These are phyloP conservation scores for Tranzscheliella williamsii DNA, from an alignment of 1,284 basidiomycete species.

Conservation along the genomic window DNA sequence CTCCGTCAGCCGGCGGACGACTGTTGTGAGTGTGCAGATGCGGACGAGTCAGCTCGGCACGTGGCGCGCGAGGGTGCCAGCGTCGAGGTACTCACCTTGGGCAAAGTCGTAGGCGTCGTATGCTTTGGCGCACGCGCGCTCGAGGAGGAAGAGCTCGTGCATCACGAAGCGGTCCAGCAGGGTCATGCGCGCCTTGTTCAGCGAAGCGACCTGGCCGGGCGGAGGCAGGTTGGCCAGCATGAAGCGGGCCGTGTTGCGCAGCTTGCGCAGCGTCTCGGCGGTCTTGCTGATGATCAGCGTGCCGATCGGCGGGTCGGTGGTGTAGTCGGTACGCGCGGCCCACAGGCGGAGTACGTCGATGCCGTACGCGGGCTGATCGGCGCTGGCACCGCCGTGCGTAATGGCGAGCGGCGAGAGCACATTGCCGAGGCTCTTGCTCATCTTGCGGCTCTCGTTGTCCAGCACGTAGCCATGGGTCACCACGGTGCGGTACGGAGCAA, in stretches of 20 bases:
- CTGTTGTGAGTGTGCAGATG: too few relatives aligned
- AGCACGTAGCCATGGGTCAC: slow-evolving; percentile 98
- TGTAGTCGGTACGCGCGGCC: slow-evolving; percentile 89
- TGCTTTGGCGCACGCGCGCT: slow-evolving; percentile 70
- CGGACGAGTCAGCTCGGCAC: too few relatives aligned
- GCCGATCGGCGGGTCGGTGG: slow-evolving; percentile 84
- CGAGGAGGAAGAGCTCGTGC: slow-evolving; percentile 77
- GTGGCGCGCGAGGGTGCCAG: too few relatives aligned
- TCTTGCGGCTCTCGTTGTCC: slow-evolving; percentile 88
- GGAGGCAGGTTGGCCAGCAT: slow-evolving; percentile 73
- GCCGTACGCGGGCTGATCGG: slow-evolving; percentile 77
- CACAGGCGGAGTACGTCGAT: slow-evolving; percentile 86
- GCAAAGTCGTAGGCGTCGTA: slow-evolving; percentile 82
- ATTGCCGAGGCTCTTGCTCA: slow-evolving; percentile 97
- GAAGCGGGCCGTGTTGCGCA: slow-evolving; percentile 87
- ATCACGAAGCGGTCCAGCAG: slow-evolving; percentile 71
- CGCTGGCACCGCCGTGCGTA: slow-evolving; percentile 70
- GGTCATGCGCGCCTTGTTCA: slow-evolving; percentile 24
- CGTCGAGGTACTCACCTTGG: too few relatives aligned
- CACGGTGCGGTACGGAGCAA: slow-evolving; percentile 74
- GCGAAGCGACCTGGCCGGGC: neutral
- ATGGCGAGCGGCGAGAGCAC: slow-evolving; percentile 82
- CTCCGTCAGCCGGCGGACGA: slow-evolving; percentile 62
- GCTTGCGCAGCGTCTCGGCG: slow-evolving; percentile 78
- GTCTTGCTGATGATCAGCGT: slow-evolving; percentile 76